Evolutionary conservation across 495 filamentous ascomycete species (phyloP).

Genomic region (Podospora pseudocomata): DNA sequence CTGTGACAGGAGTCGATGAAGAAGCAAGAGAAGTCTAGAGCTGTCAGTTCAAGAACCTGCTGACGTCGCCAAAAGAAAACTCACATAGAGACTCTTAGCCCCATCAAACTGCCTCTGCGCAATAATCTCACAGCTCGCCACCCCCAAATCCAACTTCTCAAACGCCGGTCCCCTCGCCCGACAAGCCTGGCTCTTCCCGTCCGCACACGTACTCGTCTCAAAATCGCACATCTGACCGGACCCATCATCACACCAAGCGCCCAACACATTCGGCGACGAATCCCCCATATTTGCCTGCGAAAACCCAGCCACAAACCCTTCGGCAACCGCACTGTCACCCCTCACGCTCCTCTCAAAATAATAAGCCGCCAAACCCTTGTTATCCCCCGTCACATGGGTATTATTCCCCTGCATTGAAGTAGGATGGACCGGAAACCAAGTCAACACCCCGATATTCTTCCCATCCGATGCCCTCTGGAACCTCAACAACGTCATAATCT

Average conservation of each 20-base stretch:
- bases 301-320: slow-evolving; percentile 82
- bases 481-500: slow-evolving; percentile 76
- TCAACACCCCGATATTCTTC: slow-evolving; percentile 73
- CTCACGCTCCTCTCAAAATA: slow-evolving; percentile 73
- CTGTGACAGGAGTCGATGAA: slow-evolving; percentile 41
- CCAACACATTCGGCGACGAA: slow-evolving; percentile 81
- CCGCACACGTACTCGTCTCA: slow-evolving; percentile 71
- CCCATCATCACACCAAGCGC: slow-evolving; percentile 77
- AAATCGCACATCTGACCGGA: slow-evolving; percentile 62
- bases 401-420: slow-evolving; percentile 92
- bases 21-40: slow-evolving; percentile 40
- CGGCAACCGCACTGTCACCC: slow-evolving; percentile 40
- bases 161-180: slow-evolving; percentile 80
- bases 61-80: slow-evolving; percentile 8
- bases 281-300: slow-evolving; percentile 94
- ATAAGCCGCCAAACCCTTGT: slow-evolving; percentile 87
- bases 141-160: slow-evolving; percentile 62
- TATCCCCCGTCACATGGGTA: slow-evolving; percentile 88
- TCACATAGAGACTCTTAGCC: slow-evolving; percentile 60
- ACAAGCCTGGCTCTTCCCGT: slow-evolving; percentile 66
- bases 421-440: slow-evolving; percentile 91
- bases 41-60: slow-evolving; percentile 8
- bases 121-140: slow-evolving; percentile 72
- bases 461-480: slow-evolving; percentile 60
- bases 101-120: slow-evolving; percentile 62